Conservation (phyloP, 2,329 filamentous ascomycete species). For the Venturia asperata region DNA sequence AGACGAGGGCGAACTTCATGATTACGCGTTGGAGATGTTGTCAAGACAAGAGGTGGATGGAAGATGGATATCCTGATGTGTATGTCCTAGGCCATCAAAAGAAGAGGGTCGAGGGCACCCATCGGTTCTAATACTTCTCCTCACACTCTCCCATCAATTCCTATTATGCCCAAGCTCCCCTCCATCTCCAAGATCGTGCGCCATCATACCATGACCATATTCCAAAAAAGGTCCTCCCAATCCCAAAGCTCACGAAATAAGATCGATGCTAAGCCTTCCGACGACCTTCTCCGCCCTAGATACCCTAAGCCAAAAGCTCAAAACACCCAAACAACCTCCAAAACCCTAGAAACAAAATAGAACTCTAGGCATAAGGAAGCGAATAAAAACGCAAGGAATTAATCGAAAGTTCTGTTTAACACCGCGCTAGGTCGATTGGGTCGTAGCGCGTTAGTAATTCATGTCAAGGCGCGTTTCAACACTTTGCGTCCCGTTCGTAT, state of each 20-base stretch:
- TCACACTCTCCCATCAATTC: background rate
- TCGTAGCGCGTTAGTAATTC: no score
- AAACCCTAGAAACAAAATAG: background rate
- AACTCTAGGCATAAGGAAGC: background rate
- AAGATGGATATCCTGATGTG: background rate
- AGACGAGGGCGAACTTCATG: slow-evolving; percentile 9
- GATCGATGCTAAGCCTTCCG: slow-evolving; percentile 10
- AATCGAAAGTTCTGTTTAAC: background rate
- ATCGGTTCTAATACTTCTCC: background rate
- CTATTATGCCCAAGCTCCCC: slow-evolving; percentile 4
- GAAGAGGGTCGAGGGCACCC: background rate
- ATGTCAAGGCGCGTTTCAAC: background rate
- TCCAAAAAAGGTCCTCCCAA: background rate
- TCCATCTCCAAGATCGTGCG: background rate
- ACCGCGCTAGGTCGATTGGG: background rate
- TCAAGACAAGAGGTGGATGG: background rate
- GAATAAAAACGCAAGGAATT: background rate
- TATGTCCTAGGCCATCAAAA: background rate
- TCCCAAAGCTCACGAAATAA: background rate
- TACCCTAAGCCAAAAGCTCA: background rate
- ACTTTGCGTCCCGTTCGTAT: background rate
- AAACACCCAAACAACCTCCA: background rate
- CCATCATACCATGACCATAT: background rate
- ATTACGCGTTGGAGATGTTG: slow-evolving; percentile 21
- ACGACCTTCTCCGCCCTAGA: background rate